phyloP scores from a whole-genome alignment of 1,284 basidiomycete genomes.

The Xerocomus minutiporus region DNA sequence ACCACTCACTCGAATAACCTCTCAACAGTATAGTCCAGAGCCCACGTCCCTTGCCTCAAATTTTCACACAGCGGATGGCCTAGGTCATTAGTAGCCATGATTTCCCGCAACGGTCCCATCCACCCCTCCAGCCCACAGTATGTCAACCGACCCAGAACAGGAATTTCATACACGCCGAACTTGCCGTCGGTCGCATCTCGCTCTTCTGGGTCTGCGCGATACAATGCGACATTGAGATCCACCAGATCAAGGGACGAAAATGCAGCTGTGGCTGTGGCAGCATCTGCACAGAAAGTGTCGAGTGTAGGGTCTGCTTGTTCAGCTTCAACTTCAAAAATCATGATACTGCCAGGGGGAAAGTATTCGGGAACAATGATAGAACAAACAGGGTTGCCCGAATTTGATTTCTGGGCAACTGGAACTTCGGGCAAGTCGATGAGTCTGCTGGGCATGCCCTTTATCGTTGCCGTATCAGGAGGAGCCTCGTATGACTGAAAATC shows the following conservation, averaged over 20 bases:
- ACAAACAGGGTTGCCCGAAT: slow-evolving; percentile 65
- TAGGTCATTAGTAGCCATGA: slow-evolving; percentile 86
- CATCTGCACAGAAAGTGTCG: slow-evolving; percentile 66
- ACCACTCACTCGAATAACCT: slow-evolving; percentile 67
- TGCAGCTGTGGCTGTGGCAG: slow-evolving; percentile 63
- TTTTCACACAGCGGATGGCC: slow-evolving; percentile 88
- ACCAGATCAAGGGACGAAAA: slow-evolving; percentile 76
- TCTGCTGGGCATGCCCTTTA: slow-evolving; percentile 72
- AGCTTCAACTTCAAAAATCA: slow-evolving; percentile 84
- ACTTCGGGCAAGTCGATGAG: slow-evolving; percentile 63
- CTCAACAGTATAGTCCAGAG: slow-evolving; percentile 76
- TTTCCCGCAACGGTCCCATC: slow-evolving; percentile 81
- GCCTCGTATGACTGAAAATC: slow-evolving; percentile 62
- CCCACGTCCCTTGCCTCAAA: slow-evolving; percentile 83
- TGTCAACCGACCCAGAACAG: slow-evolving; percentile 65
- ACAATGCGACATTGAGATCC: slow-evolving; percentile 81
- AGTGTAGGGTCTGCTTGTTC: slow-evolving; percentile 62
- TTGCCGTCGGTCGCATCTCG: slow-evolving; percentile 73
- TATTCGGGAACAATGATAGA: slow-evolving; percentile 79
- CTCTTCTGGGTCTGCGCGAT: slow-evolving; percentile 87
- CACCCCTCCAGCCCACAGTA: slow-evolving; percentile 95
- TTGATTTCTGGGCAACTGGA: slow-evolving; percentile 51
- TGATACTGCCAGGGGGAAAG: slow-evolving; percentile 89
- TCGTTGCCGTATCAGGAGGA: slow-evolving; percentile 49
- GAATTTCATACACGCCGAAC: slow-evolving; percentile 77